These are phyloP conservation scores for Orbilia javanica DNA, from an alignment of 2,329 filamentous ascomycete genomes.

Conservation along the genomic window DNA sequence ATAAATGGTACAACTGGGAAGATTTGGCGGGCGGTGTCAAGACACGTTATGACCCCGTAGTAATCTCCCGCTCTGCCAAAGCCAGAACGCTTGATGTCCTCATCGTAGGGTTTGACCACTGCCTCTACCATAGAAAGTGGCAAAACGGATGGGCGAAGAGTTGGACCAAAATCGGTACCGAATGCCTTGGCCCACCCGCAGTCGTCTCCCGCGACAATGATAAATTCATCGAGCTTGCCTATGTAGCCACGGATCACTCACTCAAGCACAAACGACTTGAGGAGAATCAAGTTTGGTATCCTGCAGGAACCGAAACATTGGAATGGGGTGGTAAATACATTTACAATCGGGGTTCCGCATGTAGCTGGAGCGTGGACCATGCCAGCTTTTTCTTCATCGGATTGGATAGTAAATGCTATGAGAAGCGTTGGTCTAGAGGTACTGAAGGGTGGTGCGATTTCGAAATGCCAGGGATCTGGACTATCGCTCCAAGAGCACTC, in stretches of 20 bases:
- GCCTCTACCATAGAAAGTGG: slow-evolving; percentile 18
- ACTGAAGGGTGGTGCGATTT: slow-evolving; percentile 9
- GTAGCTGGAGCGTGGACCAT: slow-evolving; percentile 18
- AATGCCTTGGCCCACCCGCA: slow-evolving; percentile 22
- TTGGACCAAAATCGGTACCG: slow-evolving; percentile 3
- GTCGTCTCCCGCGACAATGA: slow-evolving; percentile 29
- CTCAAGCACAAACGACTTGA: slow-evolving; percentile 24
- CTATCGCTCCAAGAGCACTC: slow-evolving; percentile 1
- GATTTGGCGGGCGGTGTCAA: background rate
- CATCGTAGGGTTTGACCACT: slow-evolving; percentile 19
- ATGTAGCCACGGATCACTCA: slow-evolving; percentile 15
- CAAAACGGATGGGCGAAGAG: slow-evolving; percentile 1
- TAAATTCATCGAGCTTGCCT: slow-evolving; percentile 25
- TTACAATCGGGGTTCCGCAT: slow-evolving; percentile 16
- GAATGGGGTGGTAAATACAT: slow-evolving; percentile 28
- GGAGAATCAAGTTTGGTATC: slow-evolving; percentile 1
- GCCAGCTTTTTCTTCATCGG: slow-evolving; percentile 28
- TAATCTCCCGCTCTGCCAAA: slow-evolving; percentile 7
- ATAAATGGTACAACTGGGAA: slow-evolving; percentile 9
- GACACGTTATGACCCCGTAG: slow-evolving; percentile 25
- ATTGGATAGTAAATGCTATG: slow-evolving; percentile 30
- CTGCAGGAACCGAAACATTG: slow-evolving; percentile 4
- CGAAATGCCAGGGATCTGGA: slow-evolving; percentile 19
- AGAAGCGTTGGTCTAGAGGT: slow-evolving; percentile 19
- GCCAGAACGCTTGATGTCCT: slow-evolving; percentile 14